These are phyloP conservation scores for Podila verticillata DNA, from an alignment of 192 early-diverging fungal species.

Conservation along the genomic window DNA sequence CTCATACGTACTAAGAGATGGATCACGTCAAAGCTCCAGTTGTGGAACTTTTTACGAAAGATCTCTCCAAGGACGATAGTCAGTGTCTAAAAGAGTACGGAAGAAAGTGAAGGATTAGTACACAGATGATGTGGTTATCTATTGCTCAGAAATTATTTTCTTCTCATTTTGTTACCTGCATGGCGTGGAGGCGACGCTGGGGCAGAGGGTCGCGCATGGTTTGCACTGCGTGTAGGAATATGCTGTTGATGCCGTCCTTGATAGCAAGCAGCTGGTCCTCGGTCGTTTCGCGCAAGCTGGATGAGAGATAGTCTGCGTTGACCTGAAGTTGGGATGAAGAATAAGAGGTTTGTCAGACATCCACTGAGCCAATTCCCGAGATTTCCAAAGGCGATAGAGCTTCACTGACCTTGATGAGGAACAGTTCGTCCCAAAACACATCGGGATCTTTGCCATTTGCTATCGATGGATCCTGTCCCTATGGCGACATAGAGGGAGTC, in stretches of 20 bases:
- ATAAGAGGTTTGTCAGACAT: background rate
- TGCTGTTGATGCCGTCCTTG: conserved; percentile 47
- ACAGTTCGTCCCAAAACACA: conserved; percentile 57
- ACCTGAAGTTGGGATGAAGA: conserved; percentile 23
- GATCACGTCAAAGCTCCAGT: conserved; percentile 67
- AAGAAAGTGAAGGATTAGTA: background rate
- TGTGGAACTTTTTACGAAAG: conserved; percentile 63
- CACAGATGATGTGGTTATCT: background rate
- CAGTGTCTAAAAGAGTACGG: conserved; percentile 28
- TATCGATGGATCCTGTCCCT: conserved; percentile 58
- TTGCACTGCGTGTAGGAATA: conserved; percentile 57
- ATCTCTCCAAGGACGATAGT: conserved; percentile 55
- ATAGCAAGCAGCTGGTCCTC: conserved; percentile 58
- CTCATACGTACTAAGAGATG: conserved; percentile 55
- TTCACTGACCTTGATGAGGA: conserved; percentile 51
- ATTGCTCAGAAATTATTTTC: background rate
- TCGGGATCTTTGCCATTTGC: conserved; percentile 48
- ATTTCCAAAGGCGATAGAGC: background rate
- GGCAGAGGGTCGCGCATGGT: conserved; percentile 52
- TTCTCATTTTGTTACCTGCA: conserved; percentile 34
- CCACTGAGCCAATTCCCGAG: background rate
- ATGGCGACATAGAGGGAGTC: background rate
- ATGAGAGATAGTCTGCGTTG: conserved; percentile 48
- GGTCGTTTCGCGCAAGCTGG: conserved; percentile 44
- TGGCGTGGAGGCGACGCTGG: conserved; percentile 41